Percentiles rank a stretch among this genome's conserved stretches.
Conservation (phyloP, 768 basidiomycete genomes). For the Clitopilus hobsonii region DNA sequence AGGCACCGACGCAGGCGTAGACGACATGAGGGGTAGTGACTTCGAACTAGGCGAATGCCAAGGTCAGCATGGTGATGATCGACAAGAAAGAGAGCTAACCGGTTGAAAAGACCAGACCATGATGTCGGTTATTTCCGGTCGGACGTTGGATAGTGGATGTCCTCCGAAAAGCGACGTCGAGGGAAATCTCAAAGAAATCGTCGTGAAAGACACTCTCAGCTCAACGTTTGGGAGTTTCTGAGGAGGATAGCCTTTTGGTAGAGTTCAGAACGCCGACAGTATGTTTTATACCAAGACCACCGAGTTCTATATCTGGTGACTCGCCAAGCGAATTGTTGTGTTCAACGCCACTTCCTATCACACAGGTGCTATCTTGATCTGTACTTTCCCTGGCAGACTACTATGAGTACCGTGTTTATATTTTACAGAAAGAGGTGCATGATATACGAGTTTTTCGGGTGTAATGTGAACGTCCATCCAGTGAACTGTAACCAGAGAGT, state of each 20-base stretch:
- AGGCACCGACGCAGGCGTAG: slow-evolving; percentile 77
- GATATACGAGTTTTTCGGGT: too few relatives aligned
- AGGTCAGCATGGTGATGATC: background rate
- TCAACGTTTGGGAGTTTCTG: background rate
- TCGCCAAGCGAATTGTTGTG: background rate
- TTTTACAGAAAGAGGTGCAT: too few relatives aligned
- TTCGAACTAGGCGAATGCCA: slow-evolving; percentile 41
- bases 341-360: background rate
- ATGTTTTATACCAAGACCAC: background rate
- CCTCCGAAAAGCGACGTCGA: background rate
- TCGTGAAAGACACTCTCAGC: background rate
- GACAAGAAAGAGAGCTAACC: slow-evolving; percentile 2
- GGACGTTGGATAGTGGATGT: background rate
- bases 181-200: background rate
- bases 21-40: slow-evolving; percentile 68
- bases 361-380: background rate
- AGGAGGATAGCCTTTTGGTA: background rate
- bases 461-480: too few relatives aligned
- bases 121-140: background rate
- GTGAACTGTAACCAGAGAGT: too few relatives aligned
- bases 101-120: slow-evolving; percentile 3
- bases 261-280: background rate
- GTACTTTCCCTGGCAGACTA: background rate
- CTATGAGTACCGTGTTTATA: background rate
- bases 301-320: background rate